phyloP scores from a whole-genome alignment of 2,329 filamentous ascomycete species.

The Talaromyces sp. region DNA sequence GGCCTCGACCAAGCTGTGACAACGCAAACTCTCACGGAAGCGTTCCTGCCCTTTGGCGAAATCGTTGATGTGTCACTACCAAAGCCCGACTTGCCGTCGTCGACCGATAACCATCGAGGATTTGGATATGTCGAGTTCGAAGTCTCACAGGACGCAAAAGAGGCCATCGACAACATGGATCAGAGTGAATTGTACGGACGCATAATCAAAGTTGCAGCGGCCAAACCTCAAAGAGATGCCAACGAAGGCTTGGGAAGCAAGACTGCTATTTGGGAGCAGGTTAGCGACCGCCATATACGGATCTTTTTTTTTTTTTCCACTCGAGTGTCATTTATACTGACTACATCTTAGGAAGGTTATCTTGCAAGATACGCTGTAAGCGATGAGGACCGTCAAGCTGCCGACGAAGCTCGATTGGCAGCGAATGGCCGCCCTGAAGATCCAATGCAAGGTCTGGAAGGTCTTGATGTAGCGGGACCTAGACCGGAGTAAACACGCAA shows the following conservation, averaged over 20 bases:
- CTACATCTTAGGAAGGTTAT: constrained; percentile 73
- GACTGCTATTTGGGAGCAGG: constrained; percentile 96
- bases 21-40: constrained; percentile 71
- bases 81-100: constrained; percentile 77
- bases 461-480: constrained; percentile 88
- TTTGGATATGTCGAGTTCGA: constrained; percentile 98
- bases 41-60: constrained; percentile 95
- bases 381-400: constrained; percentile 68
- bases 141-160: constrained; percentile 75
- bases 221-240: constrained; percentile 85
- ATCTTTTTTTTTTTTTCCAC: background rate
- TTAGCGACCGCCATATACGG: constrained; percentile 43
- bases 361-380: constrained; percentile 80
- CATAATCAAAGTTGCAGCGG: constrained; percentile 84
- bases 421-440: constrained; percentile 62
- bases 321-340: constrained; percentile 8
- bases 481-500: constrained; percentile 60
- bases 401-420: constrained; percentile 52
- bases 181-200: constrained; percentile 91
- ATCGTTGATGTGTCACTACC: constrained; percentile 88
- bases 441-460: constrained; percentile 94
- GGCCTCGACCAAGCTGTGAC: constrained; percentile 79
- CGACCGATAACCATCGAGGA: constrained; percentile 75
- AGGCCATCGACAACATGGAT: constrained; percentile 99
- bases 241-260: constrained; percentile 87